Base-by-base conservation (phyloP, 306 rosid species). In the Spatholobus suberectus region DNA sequence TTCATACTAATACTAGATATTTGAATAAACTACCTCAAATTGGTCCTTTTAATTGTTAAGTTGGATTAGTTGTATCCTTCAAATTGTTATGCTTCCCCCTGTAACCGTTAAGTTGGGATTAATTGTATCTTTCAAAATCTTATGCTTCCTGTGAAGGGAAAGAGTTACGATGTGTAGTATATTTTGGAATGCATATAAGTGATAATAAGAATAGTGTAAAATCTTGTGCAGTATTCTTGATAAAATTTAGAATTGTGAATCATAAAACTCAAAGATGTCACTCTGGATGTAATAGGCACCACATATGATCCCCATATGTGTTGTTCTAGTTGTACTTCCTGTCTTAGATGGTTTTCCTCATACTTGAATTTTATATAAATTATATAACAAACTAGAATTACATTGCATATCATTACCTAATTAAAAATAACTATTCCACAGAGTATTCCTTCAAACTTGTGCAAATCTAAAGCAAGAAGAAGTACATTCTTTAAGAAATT, bases 321-420 rank as follows among this genome's bases (percentile, higher is more conserved):
- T 21, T 41, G 11, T 69, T 38, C n/a, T 13, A 24, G 23, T 40
- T 10, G 11, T 9, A 26, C 23, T 70, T 46, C 13, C 59, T 70
- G 12, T 46, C 40, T 21, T 70, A 43, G 57, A 32, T 13, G 12
- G 57, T 23, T 75, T 8, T 21, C 41, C 40, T 76, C 27, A 40
- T 5, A 26, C 8, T 52, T n/a, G 24, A 57, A 10, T 57, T 57
- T 55, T 20, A 55, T 13, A 13, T 18, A 47, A 47, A 47, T 3
- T 47, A 47, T 47, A 15, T 55, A 13, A 27, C 34, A 62, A 26
- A 15, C 61, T 29, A 62, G 49, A 47, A 65, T 41, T 59, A 59
- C 70, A 57, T 59, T 58, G 26, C n/a, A 21, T 15, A 58, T 62
- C 38, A 29, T 54, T 54, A 27, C 47, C 78, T 73, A 37, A 74